Evolutionary conservation across 1,284 basidiomycete species (phyloP), one percentile per base, ranked within the genome.

Genomic region (Pseudozyma thailandica): DNA sequence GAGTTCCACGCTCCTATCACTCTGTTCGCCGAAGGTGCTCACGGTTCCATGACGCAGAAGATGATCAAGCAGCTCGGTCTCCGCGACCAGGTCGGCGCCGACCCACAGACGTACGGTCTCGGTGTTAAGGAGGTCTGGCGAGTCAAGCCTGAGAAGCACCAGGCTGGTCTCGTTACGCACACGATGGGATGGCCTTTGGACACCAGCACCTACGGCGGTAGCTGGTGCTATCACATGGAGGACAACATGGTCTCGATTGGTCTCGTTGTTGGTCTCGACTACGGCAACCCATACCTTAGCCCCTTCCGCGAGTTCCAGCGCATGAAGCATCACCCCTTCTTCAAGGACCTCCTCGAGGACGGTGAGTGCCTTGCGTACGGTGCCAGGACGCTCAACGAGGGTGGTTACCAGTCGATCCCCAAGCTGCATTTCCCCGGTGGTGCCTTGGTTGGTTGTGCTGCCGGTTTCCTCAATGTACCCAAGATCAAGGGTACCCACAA

Each of bases 401-500:
- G 95, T 39, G 95, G 95, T 8, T 86, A 94, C 46, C 96, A 98
- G 84, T 92, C 92, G 31, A 88, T 98, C 23, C 96, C 95, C 3
- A 90, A 90, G 81, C 87, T 98, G 38, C 86, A 93, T 80, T 98
- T 98, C 87, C 93, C 94, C 0, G 95, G 96, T 15, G 95, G 96
- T 28, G 95, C 94, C 0, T 85, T 98, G 43, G 89, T 99, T 47
- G 95, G 95, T 1, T 98, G 95, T 85, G 91, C 93, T 0, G 95
- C 95, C 0, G 96, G 84, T 46, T 95, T 98, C 84, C 88, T 98
- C 60, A 98, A 98, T 84, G 89, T 97, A 15, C 91, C 94, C 37
- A 98, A 98, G 86, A 98, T 98, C 85, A 98, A 98, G 84, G 95
- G 95, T n/a, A 96, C 94, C 0, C 96, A 98, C 84, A 98, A 95